Conservation (phyloP, 2,329 filamentous ascomycete species). For the Botrytis sinoallii region DNA sequence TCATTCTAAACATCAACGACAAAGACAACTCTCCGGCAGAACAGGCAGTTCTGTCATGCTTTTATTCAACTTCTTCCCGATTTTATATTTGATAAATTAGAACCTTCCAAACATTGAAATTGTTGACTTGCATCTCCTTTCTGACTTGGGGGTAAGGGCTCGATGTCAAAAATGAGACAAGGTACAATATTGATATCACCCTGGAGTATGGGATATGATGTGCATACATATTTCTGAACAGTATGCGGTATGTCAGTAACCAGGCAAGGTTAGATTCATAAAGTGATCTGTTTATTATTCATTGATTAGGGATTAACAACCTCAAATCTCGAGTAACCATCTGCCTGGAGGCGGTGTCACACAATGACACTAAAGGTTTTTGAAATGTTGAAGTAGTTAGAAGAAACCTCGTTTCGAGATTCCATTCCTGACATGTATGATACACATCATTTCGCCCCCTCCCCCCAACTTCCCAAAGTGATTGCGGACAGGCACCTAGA, state of each 20-base stretch:
- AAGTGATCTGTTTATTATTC: neutral
- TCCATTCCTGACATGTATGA: neutral
- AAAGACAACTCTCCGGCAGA: neutral
- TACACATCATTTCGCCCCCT: fast-evolving
- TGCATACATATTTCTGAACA: neutral
- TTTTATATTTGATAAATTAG: neutral
- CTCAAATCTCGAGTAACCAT: neutral
- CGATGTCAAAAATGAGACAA: neutral
- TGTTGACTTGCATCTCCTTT: neutral
- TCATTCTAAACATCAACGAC: neutral
- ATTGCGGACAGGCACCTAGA: neutral
- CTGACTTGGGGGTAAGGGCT: too few relatives aligned
- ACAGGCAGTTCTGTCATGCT: neutral
- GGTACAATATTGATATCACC: neutral
- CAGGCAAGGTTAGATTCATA: neutral
- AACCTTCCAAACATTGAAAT: neutral
- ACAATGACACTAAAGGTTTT: neutral
- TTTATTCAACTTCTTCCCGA: neutral
- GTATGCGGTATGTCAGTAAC: too few relatives aligned
- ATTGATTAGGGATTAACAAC: neutral
- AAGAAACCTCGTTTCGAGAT: neutral
- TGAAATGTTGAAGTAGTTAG: neutral
- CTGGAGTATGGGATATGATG: neutral
- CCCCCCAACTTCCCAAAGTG: neutral
- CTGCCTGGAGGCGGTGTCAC: neutral